Percentiles rank a stretch among this genome's conserved stretches.
Evolutionary conservation across 148 eudicot species (phyloP).

Genomic region (Dysphania ambrosioides): DNA sequence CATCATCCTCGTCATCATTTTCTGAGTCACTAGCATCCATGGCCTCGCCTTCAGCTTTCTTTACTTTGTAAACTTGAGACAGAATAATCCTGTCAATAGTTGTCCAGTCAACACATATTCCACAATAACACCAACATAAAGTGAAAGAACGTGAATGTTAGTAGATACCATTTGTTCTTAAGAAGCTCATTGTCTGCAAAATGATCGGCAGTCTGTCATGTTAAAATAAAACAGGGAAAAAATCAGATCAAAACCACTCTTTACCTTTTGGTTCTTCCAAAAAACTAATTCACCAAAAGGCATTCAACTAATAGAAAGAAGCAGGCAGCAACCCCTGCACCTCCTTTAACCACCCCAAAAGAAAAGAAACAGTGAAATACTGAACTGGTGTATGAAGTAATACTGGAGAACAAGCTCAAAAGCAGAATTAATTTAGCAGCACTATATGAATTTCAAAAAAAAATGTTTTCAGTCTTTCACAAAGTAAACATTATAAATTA

Average conservation of each 20-base stretch:
- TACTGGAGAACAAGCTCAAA: too few species aligned
- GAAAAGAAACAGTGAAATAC: too few species aligned
- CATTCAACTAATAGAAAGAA: too few species aligned
- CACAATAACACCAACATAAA: not conserved
- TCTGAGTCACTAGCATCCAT: constrained; percentile 34
- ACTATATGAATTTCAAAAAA: too few species aligned
- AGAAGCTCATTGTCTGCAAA: constrained; percentile 12
- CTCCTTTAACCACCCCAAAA: too few species aligned
- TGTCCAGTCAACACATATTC: not conserved
- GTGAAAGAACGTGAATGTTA: not conserved
- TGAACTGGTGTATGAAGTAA: too few species aligned
- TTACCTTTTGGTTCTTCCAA: too few species aligned
- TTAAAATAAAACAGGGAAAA: not conserved
- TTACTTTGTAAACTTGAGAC: constrained; percentile 14
- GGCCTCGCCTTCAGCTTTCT: constrained; percentile 19
- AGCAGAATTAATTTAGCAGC: too few species aligned
- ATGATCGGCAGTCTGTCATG: constrained; percentile 18
- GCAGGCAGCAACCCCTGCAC: too few species aligned
- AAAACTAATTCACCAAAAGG: too few species aligned
- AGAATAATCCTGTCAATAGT: constrained; percentile 24
- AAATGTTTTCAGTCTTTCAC: too few species aligned
- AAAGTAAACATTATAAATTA: too few species aligned
- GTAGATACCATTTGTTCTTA: constrained; percentile 21
- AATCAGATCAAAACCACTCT: constrained; percentile 12
- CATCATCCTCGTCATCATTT: constrained; percentile 30